These are phyloP conservation scores for Mycena polygramma DNA, from an alignment of 768 basidiomycete genomes.

Conservation along the genomic window DNA sequence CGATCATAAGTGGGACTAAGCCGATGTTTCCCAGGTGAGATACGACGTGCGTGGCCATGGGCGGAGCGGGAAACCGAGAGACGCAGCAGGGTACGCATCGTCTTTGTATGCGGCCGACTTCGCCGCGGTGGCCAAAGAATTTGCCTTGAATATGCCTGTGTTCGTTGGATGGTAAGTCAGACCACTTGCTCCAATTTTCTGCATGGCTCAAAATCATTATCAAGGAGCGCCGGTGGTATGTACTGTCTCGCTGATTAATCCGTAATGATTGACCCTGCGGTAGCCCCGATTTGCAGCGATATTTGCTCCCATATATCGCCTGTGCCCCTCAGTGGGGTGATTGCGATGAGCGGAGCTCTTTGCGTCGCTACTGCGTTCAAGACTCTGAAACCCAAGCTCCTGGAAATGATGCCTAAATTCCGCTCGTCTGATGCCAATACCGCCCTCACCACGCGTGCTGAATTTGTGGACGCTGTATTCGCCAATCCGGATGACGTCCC, in stretches of 20 bases:
- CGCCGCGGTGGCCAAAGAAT: slow-evolving; percentile 27
- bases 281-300: slow-evolving; percentile 23
- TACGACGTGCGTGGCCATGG: slow-evolving; percentile 38
- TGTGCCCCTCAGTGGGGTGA: slow-evolving; percentile 24
- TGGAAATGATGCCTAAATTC: slow-evolving; percentile 14
- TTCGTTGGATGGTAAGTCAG: slow-evolving; percentile 35
- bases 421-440: slow-evolving; percentile 20
- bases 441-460: slow-evolving; percentile 20
- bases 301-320: slow-evolving; percentile 37
- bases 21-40: slow-evolving; percentile 24
- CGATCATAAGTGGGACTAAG: background rate
- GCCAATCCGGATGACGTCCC: slow-evolving; percentile 12
- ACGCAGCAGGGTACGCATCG: slow-evolving; percentile 26
- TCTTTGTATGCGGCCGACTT: slow-evolving; percentile 37
- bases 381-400: slow-evolving; percentile 23
- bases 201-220: background rate
- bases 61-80: slow-evolving; percentile 31
- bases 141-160: slow-evolving; percentile 30
- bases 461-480: slow-evolving; percentile 29
- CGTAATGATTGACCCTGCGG: background rate
- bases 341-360: slow-evolving; percentile 31
- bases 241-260: background rate
- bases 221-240: slow-evolving; percentile 34
- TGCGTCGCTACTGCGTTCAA: slow-evolving; percentile 9
- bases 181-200: background rate